Base-by-base conservation (phyloP, 306 rosid species). In the Sicyos edulis region DNA sequence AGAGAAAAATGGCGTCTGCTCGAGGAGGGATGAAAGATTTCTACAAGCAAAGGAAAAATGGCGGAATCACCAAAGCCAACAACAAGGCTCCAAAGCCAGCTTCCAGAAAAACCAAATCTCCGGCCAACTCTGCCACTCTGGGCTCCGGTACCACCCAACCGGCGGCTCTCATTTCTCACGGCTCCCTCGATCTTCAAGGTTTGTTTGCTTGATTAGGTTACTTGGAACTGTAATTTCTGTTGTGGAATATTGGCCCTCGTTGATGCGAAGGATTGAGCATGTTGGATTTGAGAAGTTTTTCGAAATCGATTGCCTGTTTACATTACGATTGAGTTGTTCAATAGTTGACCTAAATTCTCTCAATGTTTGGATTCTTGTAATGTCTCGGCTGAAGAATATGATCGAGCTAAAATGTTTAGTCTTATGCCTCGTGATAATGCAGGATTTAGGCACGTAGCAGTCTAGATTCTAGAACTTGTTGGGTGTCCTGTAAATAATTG, bases 31-130 rank as follows among this genome's bases (percentile, higher is more conserved):
- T 86, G 77, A 80, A 87, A 73, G 84, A 82, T 66, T 85, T 85
- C 70, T 87, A 81, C 81, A 42, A 82, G 77, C 92, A 85, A 82
- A 83, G 13, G 85, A 87, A 87, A 61, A 77, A 40, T 16, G 47
- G 80, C 40, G 76, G 77, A 61, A 21, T 77, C 45, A 24, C 81
- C 53, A 72, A 75, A 2, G 47, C 47, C 47, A 42, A 42, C 47
- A 42, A 42, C 47, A 42, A 42, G 45, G 74, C 76, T 24, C 56
- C 85, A 34, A 75, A 71, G 32, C 54, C 82, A n/a, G 26, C 74
- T 54, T 29, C 70, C 37, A n/a, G 42, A 1, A 21, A 61, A 42
- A 75, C 73, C 13, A 84, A 81, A 82, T 70, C 88, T 19, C 70
- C 75, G 8, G 69, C 14, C 26, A 37, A 71, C 73, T 47, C 83